Percentiles rank a stretch among this genome's conserved stretches.
phyloP scores from a whole-genome alignment of 2,329 filamentous ascomycete species.

The Neofusicoccum ribis region DNA sequence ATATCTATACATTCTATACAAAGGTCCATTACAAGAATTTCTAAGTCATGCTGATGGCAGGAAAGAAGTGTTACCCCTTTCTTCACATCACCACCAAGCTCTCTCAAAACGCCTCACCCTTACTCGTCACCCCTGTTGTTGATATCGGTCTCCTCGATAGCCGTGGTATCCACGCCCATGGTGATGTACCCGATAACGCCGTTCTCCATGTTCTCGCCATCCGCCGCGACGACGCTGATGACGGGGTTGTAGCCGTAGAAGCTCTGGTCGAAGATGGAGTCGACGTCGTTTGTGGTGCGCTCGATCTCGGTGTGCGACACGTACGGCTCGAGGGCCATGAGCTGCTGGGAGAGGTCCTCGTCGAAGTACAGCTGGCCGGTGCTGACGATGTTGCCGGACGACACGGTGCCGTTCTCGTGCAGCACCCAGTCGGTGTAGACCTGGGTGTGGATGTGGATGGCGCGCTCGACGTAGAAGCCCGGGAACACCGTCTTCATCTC shows the following conservation, averaged over 20 bases:
- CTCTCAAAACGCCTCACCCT: too few species aligned
- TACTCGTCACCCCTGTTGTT: too few species aligned
- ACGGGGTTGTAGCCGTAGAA: slow-evolving; percentile 23
- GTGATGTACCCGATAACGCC: slow-evolving; percentile 41
- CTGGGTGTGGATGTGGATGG: slow-evolving; percentile 29
- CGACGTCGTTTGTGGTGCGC: slow-evolving; percentile 35
- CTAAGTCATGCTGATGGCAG: too few species aligned
- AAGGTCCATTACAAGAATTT: too few species aligned
- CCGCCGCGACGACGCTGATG: slow-evolving; percentile 33
- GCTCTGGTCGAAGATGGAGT: slow-evolving; percentile 24
- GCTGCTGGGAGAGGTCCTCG: slow-evolving; percentile 29
- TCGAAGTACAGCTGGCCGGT: slow-evolving; percentile 38
- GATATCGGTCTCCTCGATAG: not conserved
- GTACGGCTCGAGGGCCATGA: slow-evolving; percentile 40
- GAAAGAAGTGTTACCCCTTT: too few species aligned
- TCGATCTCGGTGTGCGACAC: slow-evolving; percentile 36
- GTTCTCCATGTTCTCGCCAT: slow-evolving; percentile 37
- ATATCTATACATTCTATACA: too few species aligned
- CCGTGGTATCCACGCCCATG: slow-evolving; percentile 31
- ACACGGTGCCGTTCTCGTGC: slow-evolving; percentile 34
- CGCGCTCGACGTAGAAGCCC: slow-evolving; percentile 28
- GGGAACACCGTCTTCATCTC: slow-evolving; percentile 31
- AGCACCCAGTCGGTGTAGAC: slow-evolving; percentile 26
- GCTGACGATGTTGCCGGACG: slow-evolving; percentile 29
- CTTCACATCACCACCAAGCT: too few species aligned